A percentile compares a stretch with the other conserved stretches of the same genome.
Evolutionary conservation across 1,284 basidiomycete species (phyloP).

Genomic region (Sporisorium scitamineum): DNA sequence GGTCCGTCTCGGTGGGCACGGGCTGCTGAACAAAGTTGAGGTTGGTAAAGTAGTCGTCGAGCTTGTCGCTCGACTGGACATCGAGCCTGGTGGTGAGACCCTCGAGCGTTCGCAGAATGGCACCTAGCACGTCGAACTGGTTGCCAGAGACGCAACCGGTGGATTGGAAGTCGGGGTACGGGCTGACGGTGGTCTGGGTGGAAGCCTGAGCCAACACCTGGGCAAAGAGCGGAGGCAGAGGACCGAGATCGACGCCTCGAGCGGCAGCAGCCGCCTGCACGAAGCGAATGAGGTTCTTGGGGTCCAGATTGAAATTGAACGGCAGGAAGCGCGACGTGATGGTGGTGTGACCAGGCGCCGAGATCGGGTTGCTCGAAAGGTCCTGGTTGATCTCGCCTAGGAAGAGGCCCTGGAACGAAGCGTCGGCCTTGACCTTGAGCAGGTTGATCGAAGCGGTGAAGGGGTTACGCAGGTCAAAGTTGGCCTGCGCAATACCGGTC

Average conservation of each 20-base stretch:
- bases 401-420: conserved; percentile 71
- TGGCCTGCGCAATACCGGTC: conserved; percentile 52
- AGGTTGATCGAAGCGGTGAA: conserved; percentile 82
- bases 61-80: conserved; percentile 54
- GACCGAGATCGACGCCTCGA: conserved; percentile 77
- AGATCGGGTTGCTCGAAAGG: conserved; percentile 74
- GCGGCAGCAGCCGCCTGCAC: conserved; percentile 74
- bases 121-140: conserved; percentile 70
- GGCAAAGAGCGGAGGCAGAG: conserved; percentile 76
- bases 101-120: conserved; percentile 77
- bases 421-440: conserved; percentile 75
- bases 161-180: conserved; percentile 67
- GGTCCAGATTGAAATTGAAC: conserved; percentile 78
- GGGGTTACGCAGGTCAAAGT: conserved; percentile 75
- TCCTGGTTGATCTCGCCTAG: conserved; percentile 72
- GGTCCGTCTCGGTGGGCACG: conserved; percentile 77
- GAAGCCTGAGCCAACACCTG: conserved; percentile 75
- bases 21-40: conserved; percentile 77
- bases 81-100: conserved; percentile 75
- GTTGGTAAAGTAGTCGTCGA: conserved; percentile 72
- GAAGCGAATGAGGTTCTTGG: conserved; percentile 76
- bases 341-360: conserved; percentile 75
- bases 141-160: conserved; percentile 75
- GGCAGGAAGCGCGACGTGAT: conserved; percentile 76
- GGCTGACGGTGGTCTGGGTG: conserved; percentile 75